These are phyloP conservation scores for Trichoderma guizhouense DNA, from an alignment of 2,329 filamentous ascomycete genomes.

Conservation along the genomic window DNA sequence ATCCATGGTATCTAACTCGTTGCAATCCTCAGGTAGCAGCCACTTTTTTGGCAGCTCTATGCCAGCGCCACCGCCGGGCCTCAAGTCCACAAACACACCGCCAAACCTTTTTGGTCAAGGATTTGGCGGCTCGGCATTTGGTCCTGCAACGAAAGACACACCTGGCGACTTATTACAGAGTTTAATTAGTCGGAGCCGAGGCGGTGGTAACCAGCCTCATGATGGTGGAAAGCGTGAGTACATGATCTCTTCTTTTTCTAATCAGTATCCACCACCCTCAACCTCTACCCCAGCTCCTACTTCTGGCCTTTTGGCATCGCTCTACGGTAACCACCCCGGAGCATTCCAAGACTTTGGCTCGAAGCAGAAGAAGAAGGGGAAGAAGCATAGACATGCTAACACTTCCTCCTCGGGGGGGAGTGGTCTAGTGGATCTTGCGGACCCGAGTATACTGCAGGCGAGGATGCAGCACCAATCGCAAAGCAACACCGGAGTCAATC, in stretches of 20 bases:
- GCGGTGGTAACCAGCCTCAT: constrained; percentile 67
- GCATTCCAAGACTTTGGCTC: constrained; percentile 86
- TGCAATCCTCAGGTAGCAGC: constrained; percentile 57
- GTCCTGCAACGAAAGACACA: constrained; percentile 66
- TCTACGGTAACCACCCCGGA: constrained; percentile 83
- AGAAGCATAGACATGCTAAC: constrained; percentile 99
- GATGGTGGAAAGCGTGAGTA: constrained; percentile 98
- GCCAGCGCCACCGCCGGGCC: constrained; percentile 86
- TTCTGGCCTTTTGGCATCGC: constrained; percentile 85
- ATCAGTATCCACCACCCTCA: constrained; percentile 78
- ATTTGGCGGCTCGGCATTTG: constrained; percentile 72
- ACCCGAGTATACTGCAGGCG: constrained; percentile 99
- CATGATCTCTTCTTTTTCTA: constrained; percentile 88
- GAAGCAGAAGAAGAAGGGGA: constrained; percentile 99
- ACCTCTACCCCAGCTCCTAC: constrained; percentile 82
- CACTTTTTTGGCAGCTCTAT: constrained; percentile 83
- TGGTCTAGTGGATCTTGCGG: constrained; percentile 99
- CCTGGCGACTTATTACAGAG: constrained; percentile 69
- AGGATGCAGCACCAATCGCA: constrained; percentile 87
- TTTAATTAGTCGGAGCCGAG: constrained; percentile 68
- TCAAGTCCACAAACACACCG: constrained; percentile 93
- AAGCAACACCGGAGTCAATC: constrained; percentile 78
- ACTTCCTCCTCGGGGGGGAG: constrained; percentile 99
- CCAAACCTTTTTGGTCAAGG: constrained; percentile 93
- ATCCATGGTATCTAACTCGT: constrained; percentile 74